Conservation (phyloP, 441 rosid genomes). For the Aleurites moluccanus region DNA sequence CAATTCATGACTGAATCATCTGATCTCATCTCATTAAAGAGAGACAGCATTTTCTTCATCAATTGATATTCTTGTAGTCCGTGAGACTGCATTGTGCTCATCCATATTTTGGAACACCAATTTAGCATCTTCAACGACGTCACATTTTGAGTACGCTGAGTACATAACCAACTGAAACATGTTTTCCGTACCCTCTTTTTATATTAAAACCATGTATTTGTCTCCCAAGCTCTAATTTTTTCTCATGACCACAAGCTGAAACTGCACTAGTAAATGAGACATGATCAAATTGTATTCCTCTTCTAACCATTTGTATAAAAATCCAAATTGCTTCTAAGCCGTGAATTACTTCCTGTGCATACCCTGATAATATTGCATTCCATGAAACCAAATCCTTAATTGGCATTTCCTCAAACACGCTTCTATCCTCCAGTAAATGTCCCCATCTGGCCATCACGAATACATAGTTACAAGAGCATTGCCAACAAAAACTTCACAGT, state of each 20-base stretch:
- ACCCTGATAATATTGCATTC: constrained; percentile 84
- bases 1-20: constrained; percentile 61
- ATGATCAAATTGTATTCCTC: constrained; percentile 69
- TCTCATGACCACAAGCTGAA: constrained; percentile 70
- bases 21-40: constrained; percentile 60
- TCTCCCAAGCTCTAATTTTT: constrained; percentile 54
- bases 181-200: constrained; percentile 62
- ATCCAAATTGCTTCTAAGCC: constrained; percentile 54
- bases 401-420: constrained; percentile 63
- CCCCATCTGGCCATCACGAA: constrained; percentile 62
- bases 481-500: constrained; percentile 57
- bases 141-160: constrained; percentile 73
- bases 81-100: constrained; percentile 66
- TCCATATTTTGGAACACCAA: constrained; percentile 54
- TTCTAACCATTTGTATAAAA: constrained; percentile 57
- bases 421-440: constrained; percentile 47
- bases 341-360: constrained; percentile 52
- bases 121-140: constrained; percentile 52
- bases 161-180: constrained; percentile 63
- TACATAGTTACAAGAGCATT: constrained; percentile 77
- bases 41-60: constrained; percentile 48
- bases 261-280: constrained; percentile 70
- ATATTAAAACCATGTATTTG: constrained; percentile 72
- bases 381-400: constrained; percentile 71
- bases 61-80: constrained; percentile 81